phyloP scores from a whole-genome alignment of 805 yeast species.

The Maudiozyma barnettii region DNA sequence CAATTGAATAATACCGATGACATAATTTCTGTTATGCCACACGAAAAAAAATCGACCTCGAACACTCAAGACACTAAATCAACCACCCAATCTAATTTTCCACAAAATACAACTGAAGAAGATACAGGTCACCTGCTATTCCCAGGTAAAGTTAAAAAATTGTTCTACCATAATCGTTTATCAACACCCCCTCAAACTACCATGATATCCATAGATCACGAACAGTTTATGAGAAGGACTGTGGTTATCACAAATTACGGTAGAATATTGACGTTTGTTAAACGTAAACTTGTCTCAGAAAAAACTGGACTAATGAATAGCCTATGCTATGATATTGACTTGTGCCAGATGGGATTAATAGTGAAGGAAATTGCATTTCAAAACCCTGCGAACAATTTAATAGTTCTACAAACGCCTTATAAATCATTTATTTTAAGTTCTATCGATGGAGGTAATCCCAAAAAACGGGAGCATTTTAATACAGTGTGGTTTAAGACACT shows the following conservation, averaged over 20 bases:
- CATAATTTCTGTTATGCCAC: background rate
- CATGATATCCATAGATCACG: slow-evolving; percentile 11
- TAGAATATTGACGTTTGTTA: slow-evolving; percentile 44
- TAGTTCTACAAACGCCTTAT: slow-evolving; percentile 49
- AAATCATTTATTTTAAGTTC: slow-evolving; percentile 37
- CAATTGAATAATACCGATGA: slow-evolving; percentile 1
- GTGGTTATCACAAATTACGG: slow-evolving; percentile 55
- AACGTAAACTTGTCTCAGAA: slow-evolving; percentile 30
- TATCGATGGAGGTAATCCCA: slow-evolving; percentile 26
- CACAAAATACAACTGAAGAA: background rate
- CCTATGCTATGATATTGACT: slow-evolving; percentile 44
- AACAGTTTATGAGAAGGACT: slow-evolving; percentile 39
- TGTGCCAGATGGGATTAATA: slow-evolving; percentile 42
- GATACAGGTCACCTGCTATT: slow-evolving; percentile 10
- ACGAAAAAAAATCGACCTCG: background rate
- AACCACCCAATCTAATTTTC: no score
- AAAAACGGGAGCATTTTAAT: slow-evolving; percentile 32
- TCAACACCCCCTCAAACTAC: slow-evolving; percentile 9
- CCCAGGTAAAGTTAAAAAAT: slow-evolving; percentile 21
- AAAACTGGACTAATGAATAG: slow-evolving; percentile 32
- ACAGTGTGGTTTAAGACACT: slow-evolving; percentile 48
- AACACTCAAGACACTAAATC: background rate
- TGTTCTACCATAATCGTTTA: slow-evolving; percentile 22
- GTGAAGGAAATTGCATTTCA: slow-evolving; percentile 53
- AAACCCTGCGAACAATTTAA: slow-evolving; percentile 26